Evolutionary conservation across 352 stramenopile genomes (phyloP).

Genomic region (Pythium oligandrum): DNA sequence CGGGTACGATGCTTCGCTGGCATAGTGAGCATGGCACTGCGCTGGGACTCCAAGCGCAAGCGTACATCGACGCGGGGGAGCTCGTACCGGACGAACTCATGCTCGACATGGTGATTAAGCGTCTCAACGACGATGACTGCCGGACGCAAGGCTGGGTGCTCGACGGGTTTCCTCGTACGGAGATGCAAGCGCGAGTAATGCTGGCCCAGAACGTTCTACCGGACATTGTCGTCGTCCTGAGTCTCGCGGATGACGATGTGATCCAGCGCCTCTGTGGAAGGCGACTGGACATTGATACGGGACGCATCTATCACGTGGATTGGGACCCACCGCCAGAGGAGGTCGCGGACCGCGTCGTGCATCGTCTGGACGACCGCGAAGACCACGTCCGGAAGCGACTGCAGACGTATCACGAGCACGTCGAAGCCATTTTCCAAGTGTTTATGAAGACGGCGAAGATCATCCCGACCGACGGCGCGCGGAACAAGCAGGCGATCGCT

Average conservation of each 20-base stretch:
- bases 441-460: conserved; percentile 68
- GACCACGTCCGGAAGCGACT: conserved; percentile 78
- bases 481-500: conserved; percentile 34
- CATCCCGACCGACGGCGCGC: conserved; percentile 66
- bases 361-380: conserved; percentile 80
- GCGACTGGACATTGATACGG: conserved; percentile 74
- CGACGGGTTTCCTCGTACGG: conserved; percentile 93
- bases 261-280: conserved; percentile 73
- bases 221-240: conserved; percentile 89
- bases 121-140: conserved; percentile 86
- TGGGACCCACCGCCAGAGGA: conserved; percentile 53
- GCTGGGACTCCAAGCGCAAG: conserved; percentile 61
- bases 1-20: conserved; percentile 83
- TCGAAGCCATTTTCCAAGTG: conserved; percentile 64
- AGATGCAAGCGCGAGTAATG: conserved; percentile 88
- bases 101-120: conserved; percentile 46
- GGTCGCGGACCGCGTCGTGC: conserved; percentile 46
- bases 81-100: conserved; percentile 64
- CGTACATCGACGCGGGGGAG: conserved; percentile 74
- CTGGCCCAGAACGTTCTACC: conserved; percentile 62
- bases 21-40: conserved; percentile 52
- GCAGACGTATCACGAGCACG: conserved; percentile 73
- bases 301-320: conserved; percentile 78
- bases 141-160: conserved; percentile 88
- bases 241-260: conserved; percentile 89